These are phyloP conservation scores for Allium cepa DNA, from an alignment of 106 monocot genomes.

Conservation along the genomic window DNA sequence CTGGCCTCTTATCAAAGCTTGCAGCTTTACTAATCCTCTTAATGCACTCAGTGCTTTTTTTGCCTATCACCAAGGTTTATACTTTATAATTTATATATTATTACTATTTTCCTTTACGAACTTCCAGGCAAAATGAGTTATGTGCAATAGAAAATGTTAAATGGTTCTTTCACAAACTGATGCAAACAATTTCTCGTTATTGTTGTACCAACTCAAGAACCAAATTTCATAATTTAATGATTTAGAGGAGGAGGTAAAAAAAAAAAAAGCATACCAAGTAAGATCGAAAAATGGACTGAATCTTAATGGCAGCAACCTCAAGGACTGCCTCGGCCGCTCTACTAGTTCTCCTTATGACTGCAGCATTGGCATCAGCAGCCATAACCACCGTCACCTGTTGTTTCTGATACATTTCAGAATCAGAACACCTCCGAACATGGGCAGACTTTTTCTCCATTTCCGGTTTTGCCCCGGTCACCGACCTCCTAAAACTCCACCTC, in stretches of 20 bases:
- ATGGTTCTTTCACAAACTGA: too few relatives aligned
- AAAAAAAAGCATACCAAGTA: slow-evolving; percentile 38
- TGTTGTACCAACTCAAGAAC: too few relatives aligned
- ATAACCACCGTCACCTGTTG: slow-evolving; percentile 32
- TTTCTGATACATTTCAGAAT: slow-evolving; percentile 18
- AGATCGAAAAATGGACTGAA: slow-evolving; percentile 54
- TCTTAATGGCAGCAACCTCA: slow-evolving; percentile 34
- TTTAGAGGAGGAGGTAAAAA: too few relatives aligned
- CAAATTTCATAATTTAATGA: too few relatives aligned
- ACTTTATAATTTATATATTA: not conserved
- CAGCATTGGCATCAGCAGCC: slow-evolving; percentile 43
- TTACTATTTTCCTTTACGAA: not conserved
- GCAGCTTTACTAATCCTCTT: slow-evolving; percentile 61
- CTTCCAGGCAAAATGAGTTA: too few relatives aligned
- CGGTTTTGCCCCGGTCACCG: not conserved
- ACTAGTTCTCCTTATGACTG: slow-evolving; percentile 29
- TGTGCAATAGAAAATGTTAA: too few relatives aligned
- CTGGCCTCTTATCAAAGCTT: slow-evolving; percentile 66
- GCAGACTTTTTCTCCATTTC: slow-evolving; percentile 9
- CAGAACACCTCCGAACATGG: slow-evolving; percentile 5
- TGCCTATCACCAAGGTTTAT: slow-evolving; percentile 29
- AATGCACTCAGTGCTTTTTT: slow-evolving; percentile 58
- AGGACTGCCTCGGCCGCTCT: slow-evolving; percentile 3
- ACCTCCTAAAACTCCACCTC: slow-evolving; percentile 56
- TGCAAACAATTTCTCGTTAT: too few relatives aligned